Conservation (phyloP, 164 flowering plant species). For the Magnolia changhungtana region DNA sequence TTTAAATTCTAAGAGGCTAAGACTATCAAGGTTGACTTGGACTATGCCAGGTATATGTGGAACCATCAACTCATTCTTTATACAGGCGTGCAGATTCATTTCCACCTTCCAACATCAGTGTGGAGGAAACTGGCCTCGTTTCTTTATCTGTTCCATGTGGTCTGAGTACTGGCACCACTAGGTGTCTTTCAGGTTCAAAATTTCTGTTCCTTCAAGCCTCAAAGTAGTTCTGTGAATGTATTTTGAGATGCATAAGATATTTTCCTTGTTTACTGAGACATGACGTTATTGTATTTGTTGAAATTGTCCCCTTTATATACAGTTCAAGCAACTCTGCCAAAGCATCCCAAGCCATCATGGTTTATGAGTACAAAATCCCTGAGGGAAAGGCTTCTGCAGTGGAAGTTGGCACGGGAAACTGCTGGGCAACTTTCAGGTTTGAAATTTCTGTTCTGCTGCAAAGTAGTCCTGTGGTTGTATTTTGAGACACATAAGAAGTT, state of each 20-base stretch:
- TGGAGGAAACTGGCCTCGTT: not conserved
- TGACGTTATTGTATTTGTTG: not conserved
- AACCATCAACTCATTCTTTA: not conserved
- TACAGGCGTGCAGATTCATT: not conserved
- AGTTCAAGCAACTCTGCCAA: not conserved
- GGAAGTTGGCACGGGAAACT: not conserved
- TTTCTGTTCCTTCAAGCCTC: not conserved
- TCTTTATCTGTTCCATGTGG: not conserved
- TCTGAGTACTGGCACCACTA: not conserved
- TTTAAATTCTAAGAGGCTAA: not conserved
- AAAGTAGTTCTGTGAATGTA: not conserved
- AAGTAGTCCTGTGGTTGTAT: not conserved
- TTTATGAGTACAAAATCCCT: not conserved
- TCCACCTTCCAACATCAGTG: slow-evolving; percentile 1
- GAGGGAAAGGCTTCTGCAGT: not conserved
- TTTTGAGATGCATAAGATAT: not conserved
- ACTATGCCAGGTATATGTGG: not conserved
- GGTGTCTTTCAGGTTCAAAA: not conserved
- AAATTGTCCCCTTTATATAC: not conserved
- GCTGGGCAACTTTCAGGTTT: not conserved
- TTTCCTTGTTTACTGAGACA: not conserved
- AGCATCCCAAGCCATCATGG: not conserved
- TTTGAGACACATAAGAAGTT: too few relatives aligned
- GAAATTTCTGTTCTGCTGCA: not conserved
- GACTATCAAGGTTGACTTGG: not conserved